Conservation (phyloP, 257 asterid genomes). For the Lycium ferocissimum region DNA sequence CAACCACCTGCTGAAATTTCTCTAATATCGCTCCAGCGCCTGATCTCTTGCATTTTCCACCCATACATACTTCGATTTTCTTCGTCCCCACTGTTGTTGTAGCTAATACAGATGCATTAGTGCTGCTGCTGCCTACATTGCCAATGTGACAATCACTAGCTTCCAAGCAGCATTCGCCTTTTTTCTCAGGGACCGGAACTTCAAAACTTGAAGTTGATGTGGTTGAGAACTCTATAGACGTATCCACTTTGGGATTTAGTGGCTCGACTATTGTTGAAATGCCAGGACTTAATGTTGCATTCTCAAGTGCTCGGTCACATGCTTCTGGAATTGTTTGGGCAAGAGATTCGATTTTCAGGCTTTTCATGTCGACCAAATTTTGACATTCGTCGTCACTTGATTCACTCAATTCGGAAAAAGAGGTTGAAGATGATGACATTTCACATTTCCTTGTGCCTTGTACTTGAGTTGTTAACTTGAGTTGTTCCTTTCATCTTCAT, state of each 20-base stretch:
- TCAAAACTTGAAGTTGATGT: not conserved
- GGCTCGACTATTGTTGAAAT: not conserved
- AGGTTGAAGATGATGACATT: constrained; percentile 46
- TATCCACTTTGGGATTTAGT: not conserved
- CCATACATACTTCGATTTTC: constrained; percentile 88
- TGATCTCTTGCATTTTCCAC: constrained; percentile 88
- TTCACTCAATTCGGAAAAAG: constrained; percentile 69
- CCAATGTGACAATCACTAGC: not conserved
- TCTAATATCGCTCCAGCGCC: constrained; percentile 63
- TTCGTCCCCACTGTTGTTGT: constrained; percentile 25
- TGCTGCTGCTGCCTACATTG: not conserved
- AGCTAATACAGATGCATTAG: constrained; percentile 18
- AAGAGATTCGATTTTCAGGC: constrained; percentile 30
- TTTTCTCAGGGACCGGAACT: constrained; percentile 23
- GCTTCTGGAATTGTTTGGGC: constrained; percentile 22
- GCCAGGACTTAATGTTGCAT: constrained; percentile 29
- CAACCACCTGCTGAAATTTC: constrained; percentile 59
- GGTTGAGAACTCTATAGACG: too few species aligned
- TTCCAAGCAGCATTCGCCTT: constrained; percentile 19
- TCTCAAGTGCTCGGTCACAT: constrained; percentile 35
- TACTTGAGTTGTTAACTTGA: constrained; percentile 31
- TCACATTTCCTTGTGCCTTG: constrained; percentile 30
- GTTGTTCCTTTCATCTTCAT: constrained; percentile 43
- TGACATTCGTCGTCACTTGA: constrained; percentile 84
- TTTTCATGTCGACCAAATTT: constrained; percentile 49